phyloP scores from a whole-genome alignment of 2,329 filamentous ascomycete genomes.

The Diaporthe ampelina region DNA sequence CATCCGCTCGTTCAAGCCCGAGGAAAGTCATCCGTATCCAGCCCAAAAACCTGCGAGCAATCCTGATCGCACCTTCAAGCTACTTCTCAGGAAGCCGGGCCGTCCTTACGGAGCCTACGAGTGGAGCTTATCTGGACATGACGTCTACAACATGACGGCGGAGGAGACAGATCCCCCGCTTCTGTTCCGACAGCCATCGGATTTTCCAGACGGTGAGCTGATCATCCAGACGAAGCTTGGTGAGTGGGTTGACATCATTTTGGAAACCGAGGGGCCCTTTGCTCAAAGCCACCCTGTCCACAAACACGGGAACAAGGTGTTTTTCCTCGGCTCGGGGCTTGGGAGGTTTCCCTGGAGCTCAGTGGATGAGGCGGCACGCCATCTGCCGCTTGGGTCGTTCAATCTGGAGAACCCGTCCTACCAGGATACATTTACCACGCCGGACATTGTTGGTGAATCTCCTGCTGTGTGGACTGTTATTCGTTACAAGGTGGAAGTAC shows the following conservation, averaged over 20 bases:
- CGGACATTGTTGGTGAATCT: conserved; percentile 3
- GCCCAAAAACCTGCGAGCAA: background rate
- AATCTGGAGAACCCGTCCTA: conserved; percentile 7
- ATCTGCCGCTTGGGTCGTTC: conserved; percentile 8
- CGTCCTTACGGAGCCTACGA: conserved; percentile 11
- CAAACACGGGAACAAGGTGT: conserved; percentile 8
- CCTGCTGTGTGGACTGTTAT: conserved; percentile 11
- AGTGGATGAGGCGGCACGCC: background rate
- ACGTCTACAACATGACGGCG: conserved; percentile 14
- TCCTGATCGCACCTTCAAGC: conserved; percentile 8
- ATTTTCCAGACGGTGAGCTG: background rate
- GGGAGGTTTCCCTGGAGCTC: conserved; percentile 12
- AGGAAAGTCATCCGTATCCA: conserved; percentile 3
- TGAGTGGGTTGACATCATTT: conserved; percentile 11
- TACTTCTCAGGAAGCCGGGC: conserved; percentile 9
- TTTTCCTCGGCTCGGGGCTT: conserved; percentile 3
- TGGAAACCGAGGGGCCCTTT: conserved; percentile 14
- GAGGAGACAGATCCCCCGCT: conserved; percentile 23
- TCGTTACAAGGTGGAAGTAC: conserved; percentile 6
- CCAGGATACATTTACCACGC: conserved; percentile 10
- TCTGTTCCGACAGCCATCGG: conserved; percentile 2
- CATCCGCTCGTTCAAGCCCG: conserved; percentile 5
- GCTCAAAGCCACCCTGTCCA: conserved; percentile 17
- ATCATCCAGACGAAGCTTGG: conserved; percentile 11
- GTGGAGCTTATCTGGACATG: conserved; percentile 5